Percentiles rank a stretch among this genome's conserved stretches.
Evolutionary conservation across 169 alveolate genomes (phyloP).

Genomic region (Cryptosporidium parvum): DNA sequence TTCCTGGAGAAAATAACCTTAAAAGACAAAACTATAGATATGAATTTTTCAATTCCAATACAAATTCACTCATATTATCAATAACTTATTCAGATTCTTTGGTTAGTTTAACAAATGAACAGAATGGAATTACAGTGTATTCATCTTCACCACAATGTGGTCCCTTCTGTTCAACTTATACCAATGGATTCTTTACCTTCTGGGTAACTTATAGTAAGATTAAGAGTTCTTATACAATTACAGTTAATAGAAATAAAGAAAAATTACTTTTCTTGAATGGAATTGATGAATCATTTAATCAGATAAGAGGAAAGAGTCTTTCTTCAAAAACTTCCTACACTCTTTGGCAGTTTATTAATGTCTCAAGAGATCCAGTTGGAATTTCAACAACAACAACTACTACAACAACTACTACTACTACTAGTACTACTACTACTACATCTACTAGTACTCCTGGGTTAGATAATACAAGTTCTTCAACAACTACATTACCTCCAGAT

Average conservation of each 20-base stretch:
- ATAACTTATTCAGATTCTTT: conserved; percentile 1
- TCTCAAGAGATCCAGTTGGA: conserved; percentile 11
- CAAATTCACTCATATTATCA: background rate
- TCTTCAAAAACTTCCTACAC: conserved; percentile 8
- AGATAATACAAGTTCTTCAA: conserved; percentile 4
- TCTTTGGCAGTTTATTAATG: conserved; percentile 38
- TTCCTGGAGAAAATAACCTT: background rate
- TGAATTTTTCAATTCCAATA: conserved; percentile 15
- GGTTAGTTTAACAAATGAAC: background rate
- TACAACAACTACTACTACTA: conserved; percentile 48
- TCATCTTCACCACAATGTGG: conserved; percentile 34
- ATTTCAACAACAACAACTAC: conserved; percentile 56
- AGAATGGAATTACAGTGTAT: conserved; percentile 10
- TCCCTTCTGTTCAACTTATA: conserved; percentile 18
- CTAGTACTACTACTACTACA: conserved; percentile 65
- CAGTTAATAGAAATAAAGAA: background rate
- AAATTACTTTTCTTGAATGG: conserved; percentile 11
- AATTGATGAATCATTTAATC: background rate
- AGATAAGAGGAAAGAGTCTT: background rate
- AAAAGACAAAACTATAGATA: conserved; percentile 7
- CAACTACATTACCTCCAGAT: background rate
- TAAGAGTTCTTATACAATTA: background rate
- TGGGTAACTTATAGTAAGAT: conserved; percentile 5
- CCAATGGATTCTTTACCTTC: conserved; percentile 12
- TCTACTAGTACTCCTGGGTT: background rate